phyloP scores from a whole-genome alignment of 148 eudicot species.

The Camellia japonica region DNA sequence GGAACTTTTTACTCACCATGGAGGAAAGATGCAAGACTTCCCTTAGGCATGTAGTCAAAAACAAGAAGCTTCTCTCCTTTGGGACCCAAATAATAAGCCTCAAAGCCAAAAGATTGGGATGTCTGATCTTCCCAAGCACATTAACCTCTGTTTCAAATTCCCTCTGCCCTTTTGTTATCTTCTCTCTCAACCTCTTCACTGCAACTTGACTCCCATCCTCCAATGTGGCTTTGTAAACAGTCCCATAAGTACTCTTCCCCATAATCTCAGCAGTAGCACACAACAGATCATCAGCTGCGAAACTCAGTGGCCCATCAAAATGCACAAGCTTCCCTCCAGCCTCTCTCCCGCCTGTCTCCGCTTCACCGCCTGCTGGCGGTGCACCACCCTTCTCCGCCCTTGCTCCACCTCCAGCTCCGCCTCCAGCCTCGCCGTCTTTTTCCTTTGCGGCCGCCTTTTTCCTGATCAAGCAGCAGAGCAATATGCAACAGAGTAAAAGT shows the following conservation, averaged over 20 bases:
- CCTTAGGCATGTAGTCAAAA: slow-evolving; percentile 79
- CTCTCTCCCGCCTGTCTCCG: slow-evolving; percentile 56
- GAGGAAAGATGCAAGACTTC: slow-evolving; percentile 72
- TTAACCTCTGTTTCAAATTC: slow-evolving; percentile 87
- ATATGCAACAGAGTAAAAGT: slow-evolving; percentile 58
- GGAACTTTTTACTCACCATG: slow-evolving; percentile 49
- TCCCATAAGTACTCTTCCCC: slow-evolving; percentile 94
- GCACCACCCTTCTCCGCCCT: slow-evolving; percentile 53
- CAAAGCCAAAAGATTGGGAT: slow-evolving; percentile 80
- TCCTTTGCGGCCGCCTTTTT: slow-evolving; percentile 39
- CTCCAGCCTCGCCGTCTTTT: slow-evolving; percentile 28
- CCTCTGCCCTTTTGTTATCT: slow-evolving; percentile 65
- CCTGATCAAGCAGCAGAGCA: slow-evolving; percentile 61
- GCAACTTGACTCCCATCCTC: slow-evolving; percentile 87
- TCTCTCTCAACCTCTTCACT: slow-evolving; percentile 80
- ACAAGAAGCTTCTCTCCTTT: slow-evolving; percentile 97
- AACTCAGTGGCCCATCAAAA: slow-evolving; percentile 75
- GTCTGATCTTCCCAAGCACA: slow-evolving; percentile 70
- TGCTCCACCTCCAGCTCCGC: slow-evolving; percentile 22
- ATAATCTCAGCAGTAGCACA: slow-evolving; percentile 94
- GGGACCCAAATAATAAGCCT: slow-evolving; percentile 91
- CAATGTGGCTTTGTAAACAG: slow-evolving; percentile 82
- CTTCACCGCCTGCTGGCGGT: slow-evolving; percentile 37
- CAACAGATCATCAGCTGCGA: slow-evolving; percentile 82
- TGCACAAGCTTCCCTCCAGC: slow-evolving; percentile 82